Evolutionary conservation across 129 eudicot genomes (phyloP), one percentile per base, ranked within the genome.

Genomic region (Arctium lappa): DNA sequence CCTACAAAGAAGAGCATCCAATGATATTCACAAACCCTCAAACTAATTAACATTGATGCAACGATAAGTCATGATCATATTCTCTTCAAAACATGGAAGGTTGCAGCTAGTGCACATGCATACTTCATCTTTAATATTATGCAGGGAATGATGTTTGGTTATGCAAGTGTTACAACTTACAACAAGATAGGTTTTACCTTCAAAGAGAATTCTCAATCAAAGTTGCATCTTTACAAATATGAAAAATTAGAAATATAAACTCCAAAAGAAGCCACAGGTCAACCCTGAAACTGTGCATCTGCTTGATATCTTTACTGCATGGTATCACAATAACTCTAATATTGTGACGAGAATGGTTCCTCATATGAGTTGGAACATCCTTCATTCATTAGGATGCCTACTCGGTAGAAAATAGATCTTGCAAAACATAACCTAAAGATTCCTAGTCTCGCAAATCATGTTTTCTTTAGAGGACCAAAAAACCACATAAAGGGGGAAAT

Each of bases 1-100:
- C 99, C 99, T 95, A 87, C 75, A 89, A 74, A 68, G 65, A 34
- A 74, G 40, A 38, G 56, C 82, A 73, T 32, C 12, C 12, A 69
- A 44, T 42, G n/a, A 56, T 15, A 65, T 80, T 48, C n/a, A 32
- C 63, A 29, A 80, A 44, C 42, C 42, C 8, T 62, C 76, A 73
- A 34, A 53, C 29, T 36, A 40, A 80, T 69, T 5, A 77, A 63
- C 18, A 71, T 62, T 68, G n/a, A 73, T n/a, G 77, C 53, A 39
- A 39, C 34, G 27, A 72, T 31, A 73, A 73, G 34, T 40, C 62
- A 40, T 39, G 60, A 40, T 32, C 34, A 22, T 73, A 13, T 40
- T 73, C 65, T 42, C 66, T 75, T 27, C 39, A 44, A 44, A 11
- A 46, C 27, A 75, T 29, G 37, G 69, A 75, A 15, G 31, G 15